Evolutionary conservation across 1,139 yeast genomes (phyloP), one percentile per base, ranked within the genome.

Genomic region (Martiniozyma asiatica): DNA sequence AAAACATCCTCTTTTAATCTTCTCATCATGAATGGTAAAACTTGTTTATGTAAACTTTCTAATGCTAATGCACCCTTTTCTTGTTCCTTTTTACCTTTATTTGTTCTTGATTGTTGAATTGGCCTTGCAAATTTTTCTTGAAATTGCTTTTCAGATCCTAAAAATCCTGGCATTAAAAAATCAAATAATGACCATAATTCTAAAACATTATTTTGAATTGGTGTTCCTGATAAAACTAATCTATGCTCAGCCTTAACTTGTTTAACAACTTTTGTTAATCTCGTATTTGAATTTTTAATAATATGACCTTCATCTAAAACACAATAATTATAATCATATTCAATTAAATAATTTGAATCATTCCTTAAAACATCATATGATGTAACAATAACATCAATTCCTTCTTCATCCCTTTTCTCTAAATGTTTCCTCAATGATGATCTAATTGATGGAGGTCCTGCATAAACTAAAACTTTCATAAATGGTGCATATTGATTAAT

Each of bases 241-340:
- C 98, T 62, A 55, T 92, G 98, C 40, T 87, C 87, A 1, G 98
- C 93, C 36, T 66, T 63, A 18, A 89, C 61, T 38, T 66, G 61
- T 51, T 89, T 92, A 9, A 89, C 96, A 1, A 95, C 76, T 46
- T 79, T 80, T 1, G 97, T 78, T 34, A 92, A 63, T 51, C 87
- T 89, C 1, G 97, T 82, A 30, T 73, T 66, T 0, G 97, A 74
- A 52, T 89, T 92, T 58, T 89, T 89, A 48, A 92, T 89, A 31
- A 89, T 85, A 55, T 92, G 99, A 23, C 99, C 99, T 59, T 92
- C 99, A 57, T 92, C 99, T 40, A 92, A 59, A 6, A 89, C 94
- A 60, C 97, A 89, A 50, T 92, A 92, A 53, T 92, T 89, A 62
- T 79, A 92, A 48, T 77, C 81, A 41, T 65, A 68, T 2, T 58